A percentile compares a stretch with the other conserved stretches of the same genome.
phyloP scores from a whole-genome alignment of 2,329 filamentous ascomycete species.

The Graphilbum sp. region DNA sequence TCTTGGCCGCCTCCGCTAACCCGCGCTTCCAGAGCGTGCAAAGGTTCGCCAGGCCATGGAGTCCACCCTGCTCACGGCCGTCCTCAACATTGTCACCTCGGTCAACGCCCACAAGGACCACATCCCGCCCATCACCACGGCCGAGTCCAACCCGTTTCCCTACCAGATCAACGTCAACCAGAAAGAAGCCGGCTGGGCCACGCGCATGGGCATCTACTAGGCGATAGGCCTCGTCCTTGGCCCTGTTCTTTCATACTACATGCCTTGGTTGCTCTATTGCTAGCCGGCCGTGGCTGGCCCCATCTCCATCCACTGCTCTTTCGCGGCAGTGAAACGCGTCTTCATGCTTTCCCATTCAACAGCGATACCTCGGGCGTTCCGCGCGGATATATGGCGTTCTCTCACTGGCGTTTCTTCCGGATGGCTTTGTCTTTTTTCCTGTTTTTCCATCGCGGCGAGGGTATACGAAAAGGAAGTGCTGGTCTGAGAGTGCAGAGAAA shows the following conservation, averaged over 20 bases:
- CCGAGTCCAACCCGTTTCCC: conserved; percentile 84
- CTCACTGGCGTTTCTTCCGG: too few relatives aligned
- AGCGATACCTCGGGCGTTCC: too few relatives aligned
- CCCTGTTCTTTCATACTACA: neutral
- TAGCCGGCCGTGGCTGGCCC: too few relatives aligned
- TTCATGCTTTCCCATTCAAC: too few relatives aligned
- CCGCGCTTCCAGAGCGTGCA: conserved; percentile 45
- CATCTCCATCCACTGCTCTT: too few relatives aligned
- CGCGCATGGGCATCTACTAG: conserved; percentile 60
- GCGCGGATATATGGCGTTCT: too few relatives aligned
- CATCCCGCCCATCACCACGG: conserved; percentile 95
- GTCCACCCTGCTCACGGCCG: conserved; percentile 70
- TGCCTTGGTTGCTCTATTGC: too few relatives aligned
- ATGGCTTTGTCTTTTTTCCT: too few relatives aligned
- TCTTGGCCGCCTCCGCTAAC: neutral
- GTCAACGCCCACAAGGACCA: conserved; percentile 86
- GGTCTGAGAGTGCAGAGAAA: too few relatives aligned
- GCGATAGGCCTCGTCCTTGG: neutral
- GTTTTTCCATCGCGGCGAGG: too few relatives aligned
- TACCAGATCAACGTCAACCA: conserved; percentile 86
- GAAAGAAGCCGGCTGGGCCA: conserved; percentile 57
- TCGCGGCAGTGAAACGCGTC: too few relatives aligned
- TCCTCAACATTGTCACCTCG: conserved; percentile 76
- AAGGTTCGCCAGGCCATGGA: conserved; percentile 88
- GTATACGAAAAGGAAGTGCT: too few relatives aligned